Base-by-base conservation (phyloP, 768 basidiomycete species). In the Rhizopogon salebrosus region DNA sequence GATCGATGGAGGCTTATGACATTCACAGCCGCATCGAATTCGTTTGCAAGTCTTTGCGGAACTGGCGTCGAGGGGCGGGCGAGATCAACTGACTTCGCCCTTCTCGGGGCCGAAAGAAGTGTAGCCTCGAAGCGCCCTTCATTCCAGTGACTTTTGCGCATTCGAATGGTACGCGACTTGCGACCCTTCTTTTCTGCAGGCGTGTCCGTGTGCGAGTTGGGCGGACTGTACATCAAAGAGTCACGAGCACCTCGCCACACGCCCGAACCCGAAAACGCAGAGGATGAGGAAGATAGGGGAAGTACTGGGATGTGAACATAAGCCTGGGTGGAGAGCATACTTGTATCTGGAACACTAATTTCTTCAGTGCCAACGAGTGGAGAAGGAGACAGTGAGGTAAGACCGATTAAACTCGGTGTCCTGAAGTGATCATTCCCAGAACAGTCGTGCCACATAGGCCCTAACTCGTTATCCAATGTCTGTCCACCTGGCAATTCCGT, bases 391-490 rank as follows among this genome's bases (percentile, higher is more conserved):
- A 56, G 54, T 5, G 75, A 66, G n/a, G 71, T 70, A 46, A 85
- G 62, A 54, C 80, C 77, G 56, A 75, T 79, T 16, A 87, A 68
- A 57, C 86, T 88, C 38, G 72, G 75, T 6, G 76, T 73, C 24
- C 80, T 75, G 46, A 80, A 67, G 55, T 80, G 83, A 55, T 72
- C 67, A 48, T 74, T 72, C 18, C 63, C 67, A 14, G 66, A 60
- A 48, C 67, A 66, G 13, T 60, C 60, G 34, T 67, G 65, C 67
- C 75, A 79, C 54, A 75, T 75, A 14, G 75, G 74, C 4, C 79
- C 83, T 1, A 90, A 72, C 65, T 88, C 84, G 49, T 75, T 76
- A 51, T 79, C 79, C 1, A 87, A 72, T 2, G 81, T 74, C 10
- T 64, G 70, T 4, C 43, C 75, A 14, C 52, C 38, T 23, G 39